Conservation (phyloP, 164 flowering plant genomes). For the Nelumbo lutea region DNA sequence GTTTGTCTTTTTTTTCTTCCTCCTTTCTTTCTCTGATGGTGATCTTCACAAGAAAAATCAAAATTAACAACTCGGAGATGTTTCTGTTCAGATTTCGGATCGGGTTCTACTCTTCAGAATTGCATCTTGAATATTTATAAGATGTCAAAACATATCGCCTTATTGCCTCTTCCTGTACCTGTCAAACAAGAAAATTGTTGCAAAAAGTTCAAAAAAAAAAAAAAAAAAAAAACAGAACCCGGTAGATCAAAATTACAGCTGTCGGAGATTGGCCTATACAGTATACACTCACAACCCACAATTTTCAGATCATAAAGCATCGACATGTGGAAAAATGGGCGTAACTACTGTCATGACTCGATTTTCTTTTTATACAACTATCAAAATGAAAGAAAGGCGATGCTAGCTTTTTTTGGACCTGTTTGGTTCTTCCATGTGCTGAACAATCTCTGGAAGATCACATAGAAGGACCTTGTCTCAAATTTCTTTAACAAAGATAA, state of each 20-base stretch:
- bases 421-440: too few relatives aligned
- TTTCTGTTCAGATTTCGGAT: background rate
- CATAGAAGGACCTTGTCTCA: too few relatives aligned
- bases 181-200: background rate
- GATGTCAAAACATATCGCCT: background rate
- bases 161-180: background rate
- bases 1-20: background rate
- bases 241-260: too few relatives aligned
- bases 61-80: background rate
- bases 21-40: background rate
- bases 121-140: background rate
- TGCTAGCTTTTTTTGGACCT: too few relatives aligned
- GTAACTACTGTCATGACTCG: background rate
- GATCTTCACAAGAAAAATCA: slow-evolving; percentile 2
- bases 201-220: background rate
- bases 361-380: too few relatives aligned
- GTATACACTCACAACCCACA: too few relatives aligned
- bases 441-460: too few relatives aligned
- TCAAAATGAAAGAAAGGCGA: too few relatives aligned
- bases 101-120: background rate
- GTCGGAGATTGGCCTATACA: too few relatives aligned
- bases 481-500: too few relatives aligned
- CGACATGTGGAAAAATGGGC: background rate
- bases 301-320: too few relatives aligned
- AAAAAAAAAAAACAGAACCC: too few relatives aligned